Base-by-base conservation (phyloP, 805 yeast genomes). In the Peterozyma xylosa region DNA sequence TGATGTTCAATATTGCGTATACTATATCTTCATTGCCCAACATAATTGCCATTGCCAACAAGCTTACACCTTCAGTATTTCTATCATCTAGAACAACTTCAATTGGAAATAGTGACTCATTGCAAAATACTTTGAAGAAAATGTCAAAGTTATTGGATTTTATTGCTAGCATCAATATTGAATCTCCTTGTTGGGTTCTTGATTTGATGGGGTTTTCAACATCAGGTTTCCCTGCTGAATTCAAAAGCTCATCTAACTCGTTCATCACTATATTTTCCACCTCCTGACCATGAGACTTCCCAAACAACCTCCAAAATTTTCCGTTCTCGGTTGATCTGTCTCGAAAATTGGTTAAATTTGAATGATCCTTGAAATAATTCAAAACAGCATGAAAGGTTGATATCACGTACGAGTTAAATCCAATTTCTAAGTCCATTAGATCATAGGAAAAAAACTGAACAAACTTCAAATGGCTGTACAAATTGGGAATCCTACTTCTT, bases 311-410 rank as follows among this genome's bases (percentile, higher is more conserved):
- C 82, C 89, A 82, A 34, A 82, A 63, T n/a, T 57, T 55, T 37
- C 58, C 57, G 57, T 86, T 87, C 1, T 54, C 55, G 2, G 55
- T 56, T 0, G 90, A 77, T 10, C 66, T 55, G 1, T 52, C 46
- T 3, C 62, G 53, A 40, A 83, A 59, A 3, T 59, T 56, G 1
- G 62, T 61, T 9, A 63, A 38, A 39, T 71, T 72, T 10, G 56
- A 58, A 5, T 48, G 42, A 33, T 70, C 62, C 32, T 62, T 62
- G n/a, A 88, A 66, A 54, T 83, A 91, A 45, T 66, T 76, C 9
- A 87, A 54, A 0, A 86, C 95, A 0, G 89, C 96, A 53, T 89
- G 96, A 37, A 89, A 67, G 5, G 96, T 87, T 38, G 96, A 82
- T 11, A 88, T 51, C 1, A 89, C 81, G 57, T 91, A 91, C 10